Conservation (phyloP, 495 filamentous ascomycete species). For the Neurospora africana region DNA sequence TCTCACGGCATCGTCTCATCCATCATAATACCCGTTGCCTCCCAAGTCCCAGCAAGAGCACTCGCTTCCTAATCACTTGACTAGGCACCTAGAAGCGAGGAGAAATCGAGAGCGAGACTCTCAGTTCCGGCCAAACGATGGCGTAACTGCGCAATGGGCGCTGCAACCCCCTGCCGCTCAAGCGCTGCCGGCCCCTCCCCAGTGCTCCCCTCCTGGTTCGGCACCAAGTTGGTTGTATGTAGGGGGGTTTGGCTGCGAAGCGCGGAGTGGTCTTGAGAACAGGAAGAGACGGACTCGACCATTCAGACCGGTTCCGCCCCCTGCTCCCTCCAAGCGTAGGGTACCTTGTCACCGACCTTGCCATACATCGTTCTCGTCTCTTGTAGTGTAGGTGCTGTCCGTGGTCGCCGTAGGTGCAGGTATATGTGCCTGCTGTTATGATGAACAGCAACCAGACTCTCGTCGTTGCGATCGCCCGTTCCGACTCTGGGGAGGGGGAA, state of each 20-base stretch:
- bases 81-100: neutral
- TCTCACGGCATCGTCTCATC: neutral
- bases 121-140: neutral
- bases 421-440: slow-evolving; percentile 26
- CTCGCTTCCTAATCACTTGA: neutral
- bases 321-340: slow-evolving; percentile 9
- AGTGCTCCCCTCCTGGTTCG: neutral
- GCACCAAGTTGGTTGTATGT: neutral
- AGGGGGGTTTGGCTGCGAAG: neutral
- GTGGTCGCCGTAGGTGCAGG: neutral
- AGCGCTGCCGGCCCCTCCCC: slow-evolving; percentile 8
- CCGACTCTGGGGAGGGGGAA: slow-evolving; percentile 5
- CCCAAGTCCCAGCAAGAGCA: neutral
- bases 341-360: neutral
- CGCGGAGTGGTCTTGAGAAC: neutral
- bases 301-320: slow-evolving; percentile 13
- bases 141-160: neutral
- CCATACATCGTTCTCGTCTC: neutral
- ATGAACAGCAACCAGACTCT: neutral
- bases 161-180: slow-evolving; percentile 16
- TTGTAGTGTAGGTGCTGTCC: neutral
- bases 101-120: neutral
- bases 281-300: slow-evolving; percentile 7
- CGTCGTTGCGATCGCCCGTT: slow-evolving; percentile 3
- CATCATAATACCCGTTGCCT: neutral